Evolutionary conservation across 2,329 filamentous ascomycete species (phyloP), one percentile per base, ranked within the genome.

Genomic region (Colletotrichum lini): DNA sequence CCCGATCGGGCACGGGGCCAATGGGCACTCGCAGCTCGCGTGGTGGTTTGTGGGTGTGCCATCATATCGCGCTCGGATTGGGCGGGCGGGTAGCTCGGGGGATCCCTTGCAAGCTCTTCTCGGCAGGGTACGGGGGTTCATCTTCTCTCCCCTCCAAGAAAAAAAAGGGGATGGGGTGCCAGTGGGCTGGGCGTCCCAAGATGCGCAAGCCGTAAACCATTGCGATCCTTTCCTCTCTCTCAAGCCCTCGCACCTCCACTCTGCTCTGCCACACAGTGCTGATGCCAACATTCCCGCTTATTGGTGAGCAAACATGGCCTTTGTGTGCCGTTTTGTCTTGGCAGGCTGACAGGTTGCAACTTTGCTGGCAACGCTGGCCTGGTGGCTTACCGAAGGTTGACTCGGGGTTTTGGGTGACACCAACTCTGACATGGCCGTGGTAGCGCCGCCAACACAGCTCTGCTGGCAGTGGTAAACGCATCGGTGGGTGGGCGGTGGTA

Each of bases 1-100:
- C 16, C 54, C 30, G 61, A 69, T 69, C 66, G 53, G 66, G 54
- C 45, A 40, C 67, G 59, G 59, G 45, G 23, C 61, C 26, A 53
- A 56, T 44, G 26, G 54, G 21, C 6, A 35, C 35, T 30, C 62
- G 50, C 50, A 67, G 56, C 62, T 56, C 67, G 54, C 62, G 42
- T 67, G 57, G 63, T 18, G 9, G 16, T 18, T 26, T n/a, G 9
- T 15, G 18, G 21, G 47, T n/a, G 63, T 57, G 35, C 50, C 47
- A 49, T 40, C 18, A 50, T 10, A 40, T 40, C 58, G 65, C 58
- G 47, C 58, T 71, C 52, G 65, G 57, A 68, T 53, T 71, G 50
- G 68, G 21, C 9, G 40, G 21, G 40, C 64, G 65, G 64, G 30
- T 45, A 52, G 38, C 64, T 62, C 50, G 68, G 50, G 50, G 45